These are phyloP conservation scores for Ganoderma lingzhi DNA, from an alignment of 1,284 basidiomycete species.

Conservation along the genomic window DNA sequence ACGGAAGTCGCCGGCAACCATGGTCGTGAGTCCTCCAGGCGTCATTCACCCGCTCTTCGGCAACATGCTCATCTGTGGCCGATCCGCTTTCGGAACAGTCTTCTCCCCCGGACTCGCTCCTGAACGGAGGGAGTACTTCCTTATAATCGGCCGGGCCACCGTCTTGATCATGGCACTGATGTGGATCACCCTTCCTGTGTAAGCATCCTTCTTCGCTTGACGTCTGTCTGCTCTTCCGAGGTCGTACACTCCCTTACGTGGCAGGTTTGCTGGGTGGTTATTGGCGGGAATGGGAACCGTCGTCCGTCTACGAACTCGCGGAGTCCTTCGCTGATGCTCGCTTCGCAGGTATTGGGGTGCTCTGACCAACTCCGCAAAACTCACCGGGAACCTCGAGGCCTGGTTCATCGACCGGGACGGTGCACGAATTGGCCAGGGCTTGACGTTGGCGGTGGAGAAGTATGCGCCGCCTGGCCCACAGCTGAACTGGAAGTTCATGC, in stretches of 20 bases:
- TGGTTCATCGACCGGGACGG: conserved; percentile 56
- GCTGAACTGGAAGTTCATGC: conserved; percentile 43
- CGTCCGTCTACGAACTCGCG: neutral
- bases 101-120: conserved; percentile 35
- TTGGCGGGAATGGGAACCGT: neutral
- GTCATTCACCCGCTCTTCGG: conserved; percentile 2
- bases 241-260: neutral
- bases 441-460: conserved; percentile 41
- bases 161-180: conserved; percentile 36
- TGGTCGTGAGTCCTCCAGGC: conserved; percentile 23
- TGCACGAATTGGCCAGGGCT: conserved; percentile 45
- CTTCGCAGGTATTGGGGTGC: conserved; percentile 52
- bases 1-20: conserved; percentile 8
- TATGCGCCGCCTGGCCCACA: conserved; percentile 38
- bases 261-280: neutral
- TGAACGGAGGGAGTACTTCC: conserved; percentile 34
- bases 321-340: neutral
- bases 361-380: conserved; percentile 39
- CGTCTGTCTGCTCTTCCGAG: too few relatives aligned
- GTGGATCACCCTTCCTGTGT: conserved; percentile 40
- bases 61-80: conserved; percentile 1
- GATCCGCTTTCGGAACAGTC: conserved; percentile 23
- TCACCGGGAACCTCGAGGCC: conserved; percentile 49
- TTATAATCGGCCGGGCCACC: conserved; percentile 34
- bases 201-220: conserved; percentile 17